Base-by-base conservation (phyloP, 768 basidiomycete genomes). In the Pleurotus salmoneostramineus region DNA sequence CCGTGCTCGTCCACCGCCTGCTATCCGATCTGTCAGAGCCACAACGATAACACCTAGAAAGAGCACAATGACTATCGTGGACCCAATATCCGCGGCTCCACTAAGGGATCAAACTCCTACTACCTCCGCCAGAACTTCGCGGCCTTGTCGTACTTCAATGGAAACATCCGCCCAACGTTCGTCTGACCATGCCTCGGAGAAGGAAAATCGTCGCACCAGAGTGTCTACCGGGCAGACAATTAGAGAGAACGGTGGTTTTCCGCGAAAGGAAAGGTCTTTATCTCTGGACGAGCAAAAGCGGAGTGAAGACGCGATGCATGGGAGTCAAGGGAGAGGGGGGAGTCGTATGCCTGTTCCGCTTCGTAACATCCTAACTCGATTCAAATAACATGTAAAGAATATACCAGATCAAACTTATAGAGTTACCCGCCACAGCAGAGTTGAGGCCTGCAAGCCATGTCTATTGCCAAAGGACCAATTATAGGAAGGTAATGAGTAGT, bases 321-420 rank as follows among this genome's bases (percentile, higher is more conserved):
- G 57, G 45, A 55, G 21, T 15, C 45, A 57, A 37, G 48, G 57
- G 56, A 67, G 10, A 69, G 69, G 56, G 74, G 74, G 63, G 10
- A 79, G 74, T 63, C 72, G 77, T 6, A 75, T 79, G 74, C 78
- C 76, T 27, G 68, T 74, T 15, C 77, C 78, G 35, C 69, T 81
- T 40, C 73, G 75, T 33, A 78, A 73, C 63, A 78, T 81, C 48
- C 67, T 81, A 48, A 78, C 76, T 36, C 68, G 76, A 31, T 79
- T 80, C 65, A 79, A 79, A 62, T 78, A 61, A 68, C 42, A 15
- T 43, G 8, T 32, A 54, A 21, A 51, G 12, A n/a, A 51, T n/a
- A 34, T 35, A 32, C 48, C 27, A 49, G 27, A n/a, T n/a, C 37
- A 10, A n/a, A 40, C 37, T 10, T n/a, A 40, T 32, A 49, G 27